phyloP scores from a whole-genome alignment of 768 basidiomycete genomes.

The Amanita polypyramis region DNA sequence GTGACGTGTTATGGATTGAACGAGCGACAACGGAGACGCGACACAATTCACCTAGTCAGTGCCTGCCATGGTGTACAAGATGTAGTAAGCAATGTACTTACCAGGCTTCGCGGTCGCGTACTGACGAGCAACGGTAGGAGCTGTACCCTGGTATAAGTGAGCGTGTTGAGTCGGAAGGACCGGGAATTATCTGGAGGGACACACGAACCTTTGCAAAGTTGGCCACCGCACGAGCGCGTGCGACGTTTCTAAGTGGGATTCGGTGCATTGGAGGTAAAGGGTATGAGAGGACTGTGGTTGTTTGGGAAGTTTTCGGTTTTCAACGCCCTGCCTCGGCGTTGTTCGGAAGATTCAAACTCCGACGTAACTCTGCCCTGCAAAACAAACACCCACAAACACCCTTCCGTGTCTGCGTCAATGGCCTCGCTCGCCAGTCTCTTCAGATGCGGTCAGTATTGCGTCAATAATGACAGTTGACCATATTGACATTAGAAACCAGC shows the following conservation, averaged over 20 bases:
- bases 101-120: constrained; percentile 99
- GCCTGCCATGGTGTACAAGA: not conserved
- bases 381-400: constrained; percentile 14
- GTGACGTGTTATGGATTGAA: constrained; percentile 25
- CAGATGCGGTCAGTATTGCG: constrained; percentile 20
- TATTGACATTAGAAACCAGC: constrained; percentile 9
- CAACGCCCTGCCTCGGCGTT: constrained; percentile 28
- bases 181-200: not conserved
- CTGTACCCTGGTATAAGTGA: constrained; percentile 29
- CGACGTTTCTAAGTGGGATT: constrained; percentile 77
- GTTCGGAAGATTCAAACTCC: constrained; percentile 38
- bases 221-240: constrained; percentile 66
- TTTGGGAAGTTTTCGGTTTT: constrained; percentile 34
- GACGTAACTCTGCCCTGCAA: constrained; percentile 17
- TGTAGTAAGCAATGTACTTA: constrained; percentile 28
- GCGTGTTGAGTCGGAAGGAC: constrained; percentile 15
- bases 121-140: constrained; percentile 54
- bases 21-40: constrained; percentile 11
- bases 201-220: constrained; percentile 48
- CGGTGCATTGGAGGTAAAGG: constrained; percentile 59
- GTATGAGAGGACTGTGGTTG: constrained; percentile 26
- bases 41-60: constrained; percentile 17
- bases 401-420: constrained; percentile 12
- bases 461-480: not conserved
- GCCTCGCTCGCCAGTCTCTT: constrained; percentile 18